Evolutionary conservation across 441 rosid species (phyloP), one percentile per base, ranked within the genome.

Genomic region (Isatis lusitanica): DNA sequence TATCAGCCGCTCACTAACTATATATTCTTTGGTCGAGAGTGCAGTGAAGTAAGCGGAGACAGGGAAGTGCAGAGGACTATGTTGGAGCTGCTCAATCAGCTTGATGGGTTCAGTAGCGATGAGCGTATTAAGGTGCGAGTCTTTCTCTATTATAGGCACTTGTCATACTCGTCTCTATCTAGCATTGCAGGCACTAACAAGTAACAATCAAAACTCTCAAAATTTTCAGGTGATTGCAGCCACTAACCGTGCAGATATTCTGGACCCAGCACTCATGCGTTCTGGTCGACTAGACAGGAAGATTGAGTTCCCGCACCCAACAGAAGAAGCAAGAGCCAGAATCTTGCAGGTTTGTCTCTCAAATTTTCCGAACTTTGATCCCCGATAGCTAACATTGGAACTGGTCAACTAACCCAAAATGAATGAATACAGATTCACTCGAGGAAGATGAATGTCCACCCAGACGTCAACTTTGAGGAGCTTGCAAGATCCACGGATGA

Each of bases 301-400:
- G 83, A 92, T 94, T 11, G 99, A 94, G 85, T 94, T 94, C 68
- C 97, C 99, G n/a, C 97, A 94, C 74, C 99, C 99, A 31, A 90
- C 79, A 55, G 98, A 94, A 81, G 98, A 94, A 90, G 98, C 98
- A 24, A 92, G 98, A 83, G 97, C 98, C 65, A 87, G 98, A 18
- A 94, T 94, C 75, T 79, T 94, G 80, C 99, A 94, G 88, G 96
- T 90, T 63, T 46, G 70, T 36, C 9, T 48, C 13, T 28, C 57
- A 15, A 38, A 30, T 11, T 30, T 57, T 43, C 2, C 2, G 0
- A 66, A 26, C 60, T 43, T 43, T 53, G 11, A 43, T 50, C 50
- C 28, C 33, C 60, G 66, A 17, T 44, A 12, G 35, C n/a, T 2
- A 21, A 21, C 24, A 21, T 21, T 21, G n/a, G n/a, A n/a, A n/a